A percentile compares a stretch with the other conserved stretches of the same genome.
These are phyloP conservation scores for Salix suchowensis DNA, from an alignment of 345 rosid species.

Conservation along the genomic window DNA sequence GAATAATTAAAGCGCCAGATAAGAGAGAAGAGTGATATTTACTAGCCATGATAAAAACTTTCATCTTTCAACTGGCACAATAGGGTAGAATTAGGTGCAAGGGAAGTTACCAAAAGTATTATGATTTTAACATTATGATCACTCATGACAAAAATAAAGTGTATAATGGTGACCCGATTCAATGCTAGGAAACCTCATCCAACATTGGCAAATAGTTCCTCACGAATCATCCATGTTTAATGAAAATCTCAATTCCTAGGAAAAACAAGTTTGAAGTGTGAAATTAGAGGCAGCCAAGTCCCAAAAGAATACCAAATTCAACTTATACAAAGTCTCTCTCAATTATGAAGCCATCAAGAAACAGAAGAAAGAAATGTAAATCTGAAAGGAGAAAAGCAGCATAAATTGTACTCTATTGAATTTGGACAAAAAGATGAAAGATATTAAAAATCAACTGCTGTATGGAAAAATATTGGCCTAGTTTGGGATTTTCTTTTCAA, in stretches of 20 bases:
- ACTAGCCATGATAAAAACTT: not conserved
- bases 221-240: not conserved
- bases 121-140: not conserved
- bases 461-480: not conserved
- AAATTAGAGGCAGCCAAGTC: not conserved
- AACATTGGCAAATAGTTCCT: not conserved
- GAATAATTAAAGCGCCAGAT: slow-evolving; percentile 2
- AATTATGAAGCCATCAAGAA: not conserved
- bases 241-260: not conserved
- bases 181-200: not conserved
- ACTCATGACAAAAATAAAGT: not conserved
- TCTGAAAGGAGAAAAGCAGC: not conserved
- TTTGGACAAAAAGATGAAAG: not conserved
- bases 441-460: not conserved
- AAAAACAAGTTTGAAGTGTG: not conserved
- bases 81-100: not conserved
- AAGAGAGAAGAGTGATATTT: not conserved
- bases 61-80: not conserved
- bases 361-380: not conserved
- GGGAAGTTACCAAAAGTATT: not conserved
- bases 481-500: not conserved
- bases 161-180: not conserved
- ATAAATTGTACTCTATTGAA: not conserved
- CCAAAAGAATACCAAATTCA: not conserved
- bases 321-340: not conserved